phyloP scores from a whole-genome alignment of 1,139 yeast species.

The Lodderomyces beijingensis region DNA sequence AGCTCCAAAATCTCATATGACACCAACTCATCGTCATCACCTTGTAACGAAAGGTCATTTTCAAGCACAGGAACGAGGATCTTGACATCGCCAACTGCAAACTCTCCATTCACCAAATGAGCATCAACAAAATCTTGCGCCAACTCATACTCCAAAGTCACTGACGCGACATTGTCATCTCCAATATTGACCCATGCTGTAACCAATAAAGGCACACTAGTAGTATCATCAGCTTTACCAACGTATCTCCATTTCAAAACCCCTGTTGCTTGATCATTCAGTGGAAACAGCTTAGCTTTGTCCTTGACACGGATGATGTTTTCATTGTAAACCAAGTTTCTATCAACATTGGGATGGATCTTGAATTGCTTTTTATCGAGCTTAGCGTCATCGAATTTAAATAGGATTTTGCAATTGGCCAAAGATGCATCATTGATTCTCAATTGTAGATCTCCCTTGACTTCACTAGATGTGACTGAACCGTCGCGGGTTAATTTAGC shows the following conservation, averaged over 20 bases:
- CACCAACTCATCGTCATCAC: slow-evolving; percentile 39
- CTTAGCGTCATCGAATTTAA: slow-evolving; percentile 46
- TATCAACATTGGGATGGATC: slow-evolving; percentile 95
- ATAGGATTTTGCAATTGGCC: slow-evolving; percentile 60
- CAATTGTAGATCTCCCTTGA: slow-evolving; percentile 87
- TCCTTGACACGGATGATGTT: slow-evolving; percentile 73
- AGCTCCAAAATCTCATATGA: slow-evolving; percentile 50
- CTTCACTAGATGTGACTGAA: slow-evolving; percentile 64
- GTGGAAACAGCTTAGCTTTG: slow-evolving; percentile 75
- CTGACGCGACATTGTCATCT: slow-evolving; percentile 57
- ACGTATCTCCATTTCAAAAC: slow-evolving; percentile 87
- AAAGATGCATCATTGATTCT: slow-evolving; percentile 72
- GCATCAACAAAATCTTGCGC: slow-evolving; percentile 34
- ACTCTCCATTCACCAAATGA: slow-evolving; percentile 28
- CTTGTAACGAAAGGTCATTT: slow-evolving; percentile 55
- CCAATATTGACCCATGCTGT: slow-evolving; percentile 81
- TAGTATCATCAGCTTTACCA: slow-evolving; percentile 55
- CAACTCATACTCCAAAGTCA: slow-evolving; percentile 86
- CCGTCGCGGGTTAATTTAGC: slow-evolving; percentile 88
- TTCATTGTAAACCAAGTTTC: slow-evolving; percentile 54
- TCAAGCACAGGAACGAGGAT: slow-evolving; percentile 64
- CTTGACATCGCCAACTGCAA: slow-evolving; percentile 48
- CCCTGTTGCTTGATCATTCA: slow-evolving; percentile 84
- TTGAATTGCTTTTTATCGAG: slow-evolving; percentile 65
- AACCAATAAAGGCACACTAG: slow-evolving; percentile 65